Evolutionary conservation across 495 filamentous ascomycete species (phyloP).

Genomic region (Trichodelitschia bisporula): DNA sequence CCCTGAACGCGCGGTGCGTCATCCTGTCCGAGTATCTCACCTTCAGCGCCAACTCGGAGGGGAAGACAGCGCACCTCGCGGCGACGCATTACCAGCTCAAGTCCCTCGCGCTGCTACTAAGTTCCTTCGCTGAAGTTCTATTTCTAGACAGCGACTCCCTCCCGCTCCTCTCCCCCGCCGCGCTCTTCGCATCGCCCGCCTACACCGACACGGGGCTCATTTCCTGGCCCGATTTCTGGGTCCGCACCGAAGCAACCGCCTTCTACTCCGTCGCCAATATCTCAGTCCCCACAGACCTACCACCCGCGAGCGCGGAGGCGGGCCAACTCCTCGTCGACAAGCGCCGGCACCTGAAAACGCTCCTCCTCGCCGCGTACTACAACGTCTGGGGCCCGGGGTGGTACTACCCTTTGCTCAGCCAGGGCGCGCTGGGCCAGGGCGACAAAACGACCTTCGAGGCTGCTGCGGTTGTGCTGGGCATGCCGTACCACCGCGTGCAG

Average conservation of each 20-base stretch:
- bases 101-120: slow-evolving; percentile 33
- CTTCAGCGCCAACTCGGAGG: too few relatives aligned
- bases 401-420: slow-evolving; percentile 32
- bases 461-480: slow-evolving; percentile 24
- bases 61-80: slow-evolving; percentile 4
- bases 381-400: slow-evolving; percentile 32
- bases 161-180: slow-evolving; percentile 25
- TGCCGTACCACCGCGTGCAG: slow-evolving; percentile 24
- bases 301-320: slow-evolving; percentile 19
- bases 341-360: slow-evolving; percentile 21
- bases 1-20: slow-evolving; percentile 26
- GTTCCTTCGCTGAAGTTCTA: slow-evolving; percentile 32
- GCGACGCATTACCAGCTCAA: slow-evolving; percentile 29
- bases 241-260: slow-evolving; percentile 22
- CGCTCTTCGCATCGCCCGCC: slow-evolving; percentile 24
- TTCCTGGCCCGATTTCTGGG: slow-evolving; percentile 40
- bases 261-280: slow-evolving; percentile 30
- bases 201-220: slow-evolving; percentile 28
- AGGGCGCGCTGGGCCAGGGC: slow-evolving; percentile 30
- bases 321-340: slow-evolving; percentile 34
- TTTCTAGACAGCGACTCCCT: slow-evolving; percentile 38
- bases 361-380: slow-evolving; percentile 36
- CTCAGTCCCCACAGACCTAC: slow-evolving; percentile 6
- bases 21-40: slow-evolving; percentile 6
- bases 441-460: slow-evolving; percentile 41